Conservation (phyloP, 2,329 filamentous ascomycete species). For the Alternaria sp. region DNA sequence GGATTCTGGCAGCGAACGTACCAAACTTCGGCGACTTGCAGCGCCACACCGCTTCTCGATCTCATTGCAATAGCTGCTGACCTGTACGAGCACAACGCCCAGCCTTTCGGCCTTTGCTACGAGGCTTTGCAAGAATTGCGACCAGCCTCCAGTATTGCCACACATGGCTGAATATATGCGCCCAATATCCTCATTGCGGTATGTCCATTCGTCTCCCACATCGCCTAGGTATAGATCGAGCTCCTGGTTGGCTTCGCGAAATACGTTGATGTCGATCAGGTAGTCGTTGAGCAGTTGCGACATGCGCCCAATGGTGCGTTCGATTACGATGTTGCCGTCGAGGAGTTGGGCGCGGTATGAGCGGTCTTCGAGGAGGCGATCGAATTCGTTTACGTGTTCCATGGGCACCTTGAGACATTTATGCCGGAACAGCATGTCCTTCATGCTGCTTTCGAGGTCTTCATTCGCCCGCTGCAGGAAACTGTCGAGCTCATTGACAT, state of each 20-base stretch:
- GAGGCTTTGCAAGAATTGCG: slow-evolving; percentile 77
- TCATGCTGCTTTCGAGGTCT: slow-evolving; percentile 78
- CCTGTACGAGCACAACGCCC: slow-evolving; percentile 71
- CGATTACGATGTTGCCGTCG: slow-evolving; percentile 87
- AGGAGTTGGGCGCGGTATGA: slow-evolving; percentile 82
- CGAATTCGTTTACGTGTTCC: slow-evolving; percentile 81
- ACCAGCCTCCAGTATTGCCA: slow-evolving; percentile 91
- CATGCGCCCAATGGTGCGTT: slow-evolving; percentile 85
- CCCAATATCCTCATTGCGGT: slow-evolving; percentile 64
- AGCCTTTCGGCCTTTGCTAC: slow-evolving; percentile 75
- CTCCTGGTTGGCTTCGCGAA: slow-evolving; percentile 75
- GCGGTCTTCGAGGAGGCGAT: slow-evolving; percentile 85
- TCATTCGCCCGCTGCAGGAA: slow-evolving; percentile 87
- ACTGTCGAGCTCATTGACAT: slow-evolving; percentile 92
- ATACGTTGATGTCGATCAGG: slow-evolving; percentile 78
- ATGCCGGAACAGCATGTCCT: slow-evolving; percentile 75
- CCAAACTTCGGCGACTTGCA: slow-evolving; percentile 78
- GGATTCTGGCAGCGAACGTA: slow-evolving; percentile 52
- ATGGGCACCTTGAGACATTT: slow-evolving; percentile 83
- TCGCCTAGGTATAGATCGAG: slow-evolving; percentile 77
- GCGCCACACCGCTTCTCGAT: slow-evolving; percentile 86
- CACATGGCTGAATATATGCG: slow-evolving; percentile 90
- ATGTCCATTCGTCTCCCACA: slow-evolving; percentile 67
- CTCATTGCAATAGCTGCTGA: slow-evolving; percentile 79
- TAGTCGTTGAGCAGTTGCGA: slow-evolving; percentile 76